Percentiles rank a stretch among this genome's conserved stretches.
These are phyloP conservation scores for Fusarium virguliforme DNA, from an alignment of 2,329 filamentous ascomycete species.

Conservation along the genomic window DNA sequence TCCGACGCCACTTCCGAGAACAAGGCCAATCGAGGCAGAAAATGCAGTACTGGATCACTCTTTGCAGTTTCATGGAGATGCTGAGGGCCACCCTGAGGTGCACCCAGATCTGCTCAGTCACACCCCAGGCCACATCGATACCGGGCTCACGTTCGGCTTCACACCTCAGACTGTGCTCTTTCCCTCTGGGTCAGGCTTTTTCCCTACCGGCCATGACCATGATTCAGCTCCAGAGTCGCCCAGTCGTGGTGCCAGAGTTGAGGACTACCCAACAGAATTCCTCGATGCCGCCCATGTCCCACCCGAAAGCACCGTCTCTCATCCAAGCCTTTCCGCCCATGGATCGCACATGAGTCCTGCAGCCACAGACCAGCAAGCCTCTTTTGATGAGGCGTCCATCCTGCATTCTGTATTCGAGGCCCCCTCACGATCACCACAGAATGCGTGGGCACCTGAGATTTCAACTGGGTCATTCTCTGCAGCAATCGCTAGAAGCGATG, in stretches of 20 bases:
- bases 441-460: conserved; percentile 29
- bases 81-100: conserved; percentile 18
- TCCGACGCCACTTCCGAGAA: conserved; percentile 47
- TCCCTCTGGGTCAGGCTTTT: conserved; percentile 31
- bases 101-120: conserved; percentile 32
- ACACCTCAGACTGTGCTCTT: conserved; percentile 42
- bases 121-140: conserved; percentile 27
- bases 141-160: conserved; percentile 41
- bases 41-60: conserved; percentile 29
- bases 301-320: conserved; percentile 23
- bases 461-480: conserved; percentile 27
- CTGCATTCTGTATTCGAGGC: conserved; percentile 30
- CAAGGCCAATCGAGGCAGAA: conserved; percentile 34
- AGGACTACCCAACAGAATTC: conserved; percentile 47
- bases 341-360: conserved; percentile 14
- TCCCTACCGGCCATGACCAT: conserved; percentile 24
- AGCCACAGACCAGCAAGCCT: conserved; percentile 7
- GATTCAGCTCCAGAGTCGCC: conserved; percentile 22
- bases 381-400: conserved; percentile 31
- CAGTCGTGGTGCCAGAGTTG: conserved; percentile 20
- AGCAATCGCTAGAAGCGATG: conserved; percentile 32
- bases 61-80: conserved; percentile 26
- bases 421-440: conserved; percentile 24
- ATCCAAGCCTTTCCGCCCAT: conserved; percentile 31
- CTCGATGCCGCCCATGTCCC: conserved; percentile 33